Conservation (phyloP, 2,329 filamentous ascomycete genomes). For the Grosmannia penicillata region DNA sequence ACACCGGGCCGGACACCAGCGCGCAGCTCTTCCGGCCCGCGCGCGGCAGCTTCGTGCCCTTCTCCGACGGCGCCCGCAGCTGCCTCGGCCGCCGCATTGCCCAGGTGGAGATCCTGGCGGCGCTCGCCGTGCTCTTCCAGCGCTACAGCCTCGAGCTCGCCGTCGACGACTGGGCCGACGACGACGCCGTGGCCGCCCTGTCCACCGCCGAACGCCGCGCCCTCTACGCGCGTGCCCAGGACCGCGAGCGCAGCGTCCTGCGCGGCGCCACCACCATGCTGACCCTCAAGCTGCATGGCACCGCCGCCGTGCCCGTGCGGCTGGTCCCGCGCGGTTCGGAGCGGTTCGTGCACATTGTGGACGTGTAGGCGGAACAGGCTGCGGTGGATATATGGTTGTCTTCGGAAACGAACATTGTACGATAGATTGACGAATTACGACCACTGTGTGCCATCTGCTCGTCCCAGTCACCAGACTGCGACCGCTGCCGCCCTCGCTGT, state of each 20-base stretch:
- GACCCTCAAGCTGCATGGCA: conserved; percentile 55
- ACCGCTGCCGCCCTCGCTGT: no score
- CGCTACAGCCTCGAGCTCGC: conserved; percentile 55
- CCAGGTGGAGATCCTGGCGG: conserved; percentile 42
- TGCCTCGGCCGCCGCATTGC: conserved; percentile 45
- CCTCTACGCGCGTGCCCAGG: conserved; percentile 47
- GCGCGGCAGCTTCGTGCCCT: conserved; percentile 41
- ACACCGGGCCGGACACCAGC: conserved; percentile 45
- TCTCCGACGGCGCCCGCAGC: conserved; percentile 41
- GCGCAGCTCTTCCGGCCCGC: conserved; percentile 44
- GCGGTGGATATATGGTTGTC: no score
- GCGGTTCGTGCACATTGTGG: conserved; percentile 38
- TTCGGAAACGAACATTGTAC: no score
- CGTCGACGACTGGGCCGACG: conserved; percentile 40
- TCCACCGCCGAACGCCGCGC: conserved; percentile 25
- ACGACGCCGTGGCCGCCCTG: conserved; percentile 40
- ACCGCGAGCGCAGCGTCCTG: conserved; percentile 36
- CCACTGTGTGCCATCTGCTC: no score
- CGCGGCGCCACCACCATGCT: conserved; percentile 45
- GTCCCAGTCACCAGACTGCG: no score
- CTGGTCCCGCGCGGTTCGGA: conserved; percentile 57
- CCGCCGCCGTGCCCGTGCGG: conserved; percentile 46
- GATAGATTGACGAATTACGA: no score
- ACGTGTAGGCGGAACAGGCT: not conserved
- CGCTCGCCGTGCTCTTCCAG: conserved; percentile 39